A percentile compares a stretch with the other conserved stretches of the same genome.
These are phyloP conservation scores for Fonsecaea pedrosoi DNA, from an alignment of 2,329 filamentous ascomycete species.

Conservation along the genomic window DNA sequence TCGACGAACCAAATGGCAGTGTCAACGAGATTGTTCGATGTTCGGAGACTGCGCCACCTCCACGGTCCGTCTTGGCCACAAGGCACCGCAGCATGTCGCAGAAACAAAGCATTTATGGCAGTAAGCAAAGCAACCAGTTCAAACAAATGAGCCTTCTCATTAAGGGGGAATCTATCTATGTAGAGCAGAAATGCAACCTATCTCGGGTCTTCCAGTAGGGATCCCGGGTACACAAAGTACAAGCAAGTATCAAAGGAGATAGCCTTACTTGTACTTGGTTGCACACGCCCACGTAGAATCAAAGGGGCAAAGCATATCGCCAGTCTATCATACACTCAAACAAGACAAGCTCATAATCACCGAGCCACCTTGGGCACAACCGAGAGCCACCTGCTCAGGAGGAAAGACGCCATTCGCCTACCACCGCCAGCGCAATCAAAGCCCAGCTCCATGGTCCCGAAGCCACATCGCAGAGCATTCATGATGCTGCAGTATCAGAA, in stretches of 20 bases:
- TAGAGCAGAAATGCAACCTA: constrained; percentile 16
- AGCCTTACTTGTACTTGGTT: neutral
- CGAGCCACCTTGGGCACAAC: constrained; percentile 26
- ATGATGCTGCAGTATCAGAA: constrained; percentile 30
- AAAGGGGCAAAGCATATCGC: constrained; percentile 24
- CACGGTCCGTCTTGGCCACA: neutral
- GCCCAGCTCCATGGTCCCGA: constrained; percentile 17
- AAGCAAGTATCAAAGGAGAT: constrained; percentile 6
- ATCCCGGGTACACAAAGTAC: constrained; percentile 23
- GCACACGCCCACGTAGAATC: constrained; percentile 5
- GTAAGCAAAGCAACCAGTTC: neutral
- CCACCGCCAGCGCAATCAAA: constrained; percentile 24
- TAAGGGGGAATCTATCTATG: constrained; percentile 33
- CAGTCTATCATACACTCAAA: constrained; percentile 38
- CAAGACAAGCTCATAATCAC: constrained; percentile 28
- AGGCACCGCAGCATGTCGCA: neutral
- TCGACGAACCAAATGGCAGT: too few relatives aligned
- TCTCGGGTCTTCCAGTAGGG: constrained; percentile 21
- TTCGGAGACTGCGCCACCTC: too few relatives aligned
- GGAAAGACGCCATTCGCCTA: constrained; percentile 34
- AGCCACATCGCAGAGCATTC: constrained; percentile 27
- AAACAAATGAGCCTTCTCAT: constrained; percentile 19
- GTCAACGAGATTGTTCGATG: too few relatives aligned
- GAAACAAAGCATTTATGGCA: neutral
- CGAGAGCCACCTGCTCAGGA: constrained; percentile 22